Percentiles rank a stretch among this genome's conserved stretches.
phyloP scores from a whole-genome alignment of 805 yeast genomes.

The Kuraishia capsulata region DNA sequence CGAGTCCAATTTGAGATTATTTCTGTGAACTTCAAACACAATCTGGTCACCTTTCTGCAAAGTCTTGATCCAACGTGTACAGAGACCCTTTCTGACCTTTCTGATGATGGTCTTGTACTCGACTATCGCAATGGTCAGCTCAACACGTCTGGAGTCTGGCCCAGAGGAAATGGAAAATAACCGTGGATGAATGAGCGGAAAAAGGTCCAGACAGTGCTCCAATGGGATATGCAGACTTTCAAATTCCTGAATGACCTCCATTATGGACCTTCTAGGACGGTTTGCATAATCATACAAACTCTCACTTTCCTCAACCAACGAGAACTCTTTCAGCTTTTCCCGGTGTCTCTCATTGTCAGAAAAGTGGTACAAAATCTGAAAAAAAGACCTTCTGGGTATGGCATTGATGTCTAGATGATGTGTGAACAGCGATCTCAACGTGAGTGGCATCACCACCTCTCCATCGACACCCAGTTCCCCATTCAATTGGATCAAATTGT shows the following conservation, averaged over 20 bases:
- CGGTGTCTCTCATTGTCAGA: constrained; percentile 64
- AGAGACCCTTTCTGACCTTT: constrained; percentile 68
- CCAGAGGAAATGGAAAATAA: constrained; percentile 76
- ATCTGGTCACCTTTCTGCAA: constrained; percentile 40
- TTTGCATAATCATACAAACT: constrained; percentile 88
- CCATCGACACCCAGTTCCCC: constrained; percentile 38
- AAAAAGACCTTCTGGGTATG: constrained; percentile 80
- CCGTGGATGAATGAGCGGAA: constrained; percentile 77
- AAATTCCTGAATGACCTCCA: constrained; percentile 81
- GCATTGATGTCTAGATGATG: constrained; percentile 78
- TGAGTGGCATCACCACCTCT: constrained; percentile 51
- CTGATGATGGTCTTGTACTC: constrained; percentile 78
- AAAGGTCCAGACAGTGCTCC: constrained; percentile 62
- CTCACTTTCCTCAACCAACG: constrained; percentile 62
- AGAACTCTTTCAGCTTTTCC: constrained; percentile 70
- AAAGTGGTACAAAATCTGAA: constrained; percentile 66
- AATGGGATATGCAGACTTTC: constrained; percentile 67
- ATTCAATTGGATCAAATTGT: constrained; percentile 35
- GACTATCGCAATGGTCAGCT: constrained; percentile 75
- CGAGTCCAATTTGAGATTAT: constrained; percentile 28
- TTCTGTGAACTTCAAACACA: constrained; percentile 39
- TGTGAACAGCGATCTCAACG: constrained; percentile 62
- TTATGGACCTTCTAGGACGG: constrained; percentile 79
- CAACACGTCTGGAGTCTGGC: constrained; percentile 35
- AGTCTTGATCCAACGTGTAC: constrained; percentile 64